Conservation (phyloP, 179 eudicot genomes). For the Pouteria campechiana region DNA sequence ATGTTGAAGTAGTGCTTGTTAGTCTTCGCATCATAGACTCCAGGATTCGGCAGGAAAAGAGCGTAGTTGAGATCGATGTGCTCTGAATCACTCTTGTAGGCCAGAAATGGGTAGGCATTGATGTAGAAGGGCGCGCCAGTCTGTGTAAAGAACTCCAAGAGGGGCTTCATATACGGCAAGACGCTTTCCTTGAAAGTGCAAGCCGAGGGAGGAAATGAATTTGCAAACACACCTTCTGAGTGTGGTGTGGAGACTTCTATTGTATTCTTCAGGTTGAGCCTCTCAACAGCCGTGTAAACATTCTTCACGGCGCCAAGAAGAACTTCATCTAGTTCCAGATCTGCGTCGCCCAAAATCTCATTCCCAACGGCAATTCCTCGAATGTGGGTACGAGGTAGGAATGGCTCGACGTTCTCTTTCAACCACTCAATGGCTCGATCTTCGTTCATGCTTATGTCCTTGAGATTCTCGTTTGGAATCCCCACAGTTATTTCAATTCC, state of each 20-base stretch:
- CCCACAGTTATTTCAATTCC: constrained; percentile 89
- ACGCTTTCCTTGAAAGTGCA: constrained; percentile 51
- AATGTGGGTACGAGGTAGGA: constrained; percentile 60
- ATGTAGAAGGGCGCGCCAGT: constrained; percentile 79
- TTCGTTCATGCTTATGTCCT: constrained; percentile 57
- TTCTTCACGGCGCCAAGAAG: constrained; percentile 71
- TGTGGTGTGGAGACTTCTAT: constrained; percentile 78
- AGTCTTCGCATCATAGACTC: constrained; percentile 53
- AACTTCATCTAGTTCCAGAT: constrained; percentile 35
- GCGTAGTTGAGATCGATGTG: constrained; percentile 76
- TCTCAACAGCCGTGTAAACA: constrained; percentile 64
- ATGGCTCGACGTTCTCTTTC: constrained; percentile 57
- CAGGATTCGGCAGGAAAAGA: constrained; percentile 45
- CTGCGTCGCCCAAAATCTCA: constrained; percentile 59
- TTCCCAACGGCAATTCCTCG: constrained; percentile 90
- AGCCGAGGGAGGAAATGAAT: constrained; percentile 85
- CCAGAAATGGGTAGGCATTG: constrained; percentile 91
- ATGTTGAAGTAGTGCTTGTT: constrained; percentile 78
- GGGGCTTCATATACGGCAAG: constrained; percentile 59
- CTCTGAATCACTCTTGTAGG: constrained; percentile 58
- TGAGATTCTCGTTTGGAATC: constrained; percentile 57
- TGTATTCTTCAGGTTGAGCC: constrained; percentile 34
- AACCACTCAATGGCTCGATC: constrained; percentile 84
- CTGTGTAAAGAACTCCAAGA: constrained; percentile 53
- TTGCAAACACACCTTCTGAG: constrained; percentile 56